A percentile compares a stretch with the other conserved stretches of the same genome.
Evolutionary conservation across 2,329 filamentous ascomycete genomes (phyloP).

Genomic region (Phialemoniopsis sp.): DNA sequence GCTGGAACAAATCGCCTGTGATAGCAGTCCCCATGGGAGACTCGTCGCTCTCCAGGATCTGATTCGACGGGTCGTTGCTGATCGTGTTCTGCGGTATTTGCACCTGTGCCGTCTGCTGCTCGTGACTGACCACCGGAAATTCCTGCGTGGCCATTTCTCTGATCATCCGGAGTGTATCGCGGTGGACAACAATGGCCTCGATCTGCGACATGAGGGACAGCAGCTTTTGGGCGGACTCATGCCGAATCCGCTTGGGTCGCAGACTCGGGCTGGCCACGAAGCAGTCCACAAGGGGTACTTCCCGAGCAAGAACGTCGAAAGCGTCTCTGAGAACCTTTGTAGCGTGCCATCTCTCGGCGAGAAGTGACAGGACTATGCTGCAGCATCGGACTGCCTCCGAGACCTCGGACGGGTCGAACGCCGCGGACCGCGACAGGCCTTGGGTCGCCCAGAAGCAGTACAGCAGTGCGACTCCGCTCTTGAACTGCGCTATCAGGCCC

Average conservation of each 20-base stretch:
- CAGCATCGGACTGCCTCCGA: conserved; percentile 27
- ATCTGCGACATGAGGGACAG: too few species aligned
- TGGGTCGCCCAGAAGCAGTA: conserved; percentile 30
- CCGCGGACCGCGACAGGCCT: conserved; percentile 18
- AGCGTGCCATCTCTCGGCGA: conserved; percentile 28
- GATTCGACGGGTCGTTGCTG: too few species aligned
- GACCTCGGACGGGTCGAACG: conserved; percentile 20
- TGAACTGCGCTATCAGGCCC: conserved; percentile 22
- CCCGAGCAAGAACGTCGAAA: conserved; percentile 24
- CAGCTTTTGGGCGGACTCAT: too few species aligned
- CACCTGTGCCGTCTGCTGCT: too few species aligned
- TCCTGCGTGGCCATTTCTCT: too few species aligned
- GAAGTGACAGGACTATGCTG: conserved; percentile 26
- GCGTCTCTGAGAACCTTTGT: conserved; percentile 25
- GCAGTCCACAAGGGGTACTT: conserved; percentile 12
- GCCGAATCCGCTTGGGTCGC: conserved; percentile 3
- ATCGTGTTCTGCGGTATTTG: too few species aligned
- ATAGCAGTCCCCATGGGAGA: too few species aligned
- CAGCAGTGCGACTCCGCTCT: conserved; percentile 24
- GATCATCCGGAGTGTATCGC: too few species aligned
- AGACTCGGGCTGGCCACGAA: conserved; percentile 1
- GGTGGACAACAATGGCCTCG: too few species aligned
- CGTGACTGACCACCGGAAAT: too few species aligned
- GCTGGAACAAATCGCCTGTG: too few species aligned
- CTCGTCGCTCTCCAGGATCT: too few species aligned